Evolutionary conservation across 371 early-diverging fungal genomes (phyloP).

Genomic region (Nematocida ausubeli): DNA sequence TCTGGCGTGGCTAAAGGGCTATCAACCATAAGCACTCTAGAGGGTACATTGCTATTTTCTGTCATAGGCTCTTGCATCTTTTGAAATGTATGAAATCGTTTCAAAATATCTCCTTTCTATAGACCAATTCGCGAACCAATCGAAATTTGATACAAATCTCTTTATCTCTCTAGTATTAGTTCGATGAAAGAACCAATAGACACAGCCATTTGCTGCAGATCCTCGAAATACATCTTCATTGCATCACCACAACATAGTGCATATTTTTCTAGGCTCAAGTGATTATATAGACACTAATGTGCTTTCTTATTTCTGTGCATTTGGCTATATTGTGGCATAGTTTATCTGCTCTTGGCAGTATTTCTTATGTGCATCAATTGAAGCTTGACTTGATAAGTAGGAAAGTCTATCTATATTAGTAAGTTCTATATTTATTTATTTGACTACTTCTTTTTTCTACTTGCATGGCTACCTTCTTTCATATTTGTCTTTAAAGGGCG

Average conservation of each 20-base stretch:
- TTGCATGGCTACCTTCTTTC: not conserved
- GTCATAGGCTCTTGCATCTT: conserved; percentile 30
- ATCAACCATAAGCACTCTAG: conserved; percentile 42
- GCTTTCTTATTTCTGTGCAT: no score
- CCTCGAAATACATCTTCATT: no score
- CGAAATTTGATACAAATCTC: not conserved
- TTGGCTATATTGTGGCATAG: no score
- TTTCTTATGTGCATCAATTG: no score
- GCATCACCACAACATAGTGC: no score
- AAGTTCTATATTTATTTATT: no score
- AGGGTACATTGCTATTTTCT: conserved; percentile 25
- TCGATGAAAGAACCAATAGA: not conserved
- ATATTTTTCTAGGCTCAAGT: no score
- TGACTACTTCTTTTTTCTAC: no score
- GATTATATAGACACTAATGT: no score
- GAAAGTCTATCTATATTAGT: no score
- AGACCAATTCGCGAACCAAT: not conserved
- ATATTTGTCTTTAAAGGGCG: conserved; percentile 27
- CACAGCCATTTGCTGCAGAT: not conserved
- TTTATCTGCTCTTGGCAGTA: no score
- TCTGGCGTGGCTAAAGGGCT: conserved; percentile 49
- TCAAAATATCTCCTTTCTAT: not conserved
- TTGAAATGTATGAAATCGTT: conserved; percentile 8
- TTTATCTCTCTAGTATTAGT: not conserved
- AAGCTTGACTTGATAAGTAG: no score